These are phyloP conservation scores for Monilinia polystroma DNA, from an alignment of 2,329 filamentous ascomycete species.

Conservation along the genomic window DNA sequence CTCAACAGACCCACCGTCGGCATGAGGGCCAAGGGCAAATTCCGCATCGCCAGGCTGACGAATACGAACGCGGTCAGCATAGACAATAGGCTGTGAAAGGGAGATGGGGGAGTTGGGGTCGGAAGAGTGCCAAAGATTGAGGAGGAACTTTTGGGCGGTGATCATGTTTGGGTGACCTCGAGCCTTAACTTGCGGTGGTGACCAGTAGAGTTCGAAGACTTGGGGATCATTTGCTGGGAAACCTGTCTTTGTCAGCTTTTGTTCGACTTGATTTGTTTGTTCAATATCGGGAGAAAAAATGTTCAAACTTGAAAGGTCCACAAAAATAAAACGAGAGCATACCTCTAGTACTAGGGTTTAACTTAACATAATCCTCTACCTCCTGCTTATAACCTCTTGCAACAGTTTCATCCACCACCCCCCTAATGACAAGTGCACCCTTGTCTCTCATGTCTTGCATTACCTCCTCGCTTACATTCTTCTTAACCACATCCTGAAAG, in stretches of 20 bases:
- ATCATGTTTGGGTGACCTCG: conserved; percentile 66
- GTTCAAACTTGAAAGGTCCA: too few relatives aligned
- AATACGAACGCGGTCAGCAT: conserved; percentile 66
- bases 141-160: conserved; percentile 58
- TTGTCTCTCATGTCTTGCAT: conserved; percentile 24
- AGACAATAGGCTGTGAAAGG: conserved; percentile 57
- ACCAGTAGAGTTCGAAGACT: conserved; percentile 77
- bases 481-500: conserved; percentile 10
- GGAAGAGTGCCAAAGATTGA: conserved; percentile 58
- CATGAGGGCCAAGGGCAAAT: conserved; percentile 71
- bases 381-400: conserved; percentile 65
- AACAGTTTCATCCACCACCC: conserved; percentile 62
- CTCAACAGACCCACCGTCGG: conserved; percentile 73
- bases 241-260: conserved; percentile 33
- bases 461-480: neutral
- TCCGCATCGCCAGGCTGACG: conserved; percentile 67
- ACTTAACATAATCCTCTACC: conserved; percentile 62
- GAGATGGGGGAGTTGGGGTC: conserved; percentile 46
- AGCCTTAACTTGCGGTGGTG: conserved; percentile 63
- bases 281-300: neutral
- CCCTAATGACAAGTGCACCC: conserved; percentile 55
- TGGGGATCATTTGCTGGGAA: conserved; percentile 67
- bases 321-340: neutral
- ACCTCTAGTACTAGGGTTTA: conserved; percentile 60
- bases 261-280: neutral